Evolutionary conservation across 768 basidiomycete genomes (phyloP), one percentile per base, ranked within the genome.

Genomic region (Tylopilus vinaceipallidus): DNA sequence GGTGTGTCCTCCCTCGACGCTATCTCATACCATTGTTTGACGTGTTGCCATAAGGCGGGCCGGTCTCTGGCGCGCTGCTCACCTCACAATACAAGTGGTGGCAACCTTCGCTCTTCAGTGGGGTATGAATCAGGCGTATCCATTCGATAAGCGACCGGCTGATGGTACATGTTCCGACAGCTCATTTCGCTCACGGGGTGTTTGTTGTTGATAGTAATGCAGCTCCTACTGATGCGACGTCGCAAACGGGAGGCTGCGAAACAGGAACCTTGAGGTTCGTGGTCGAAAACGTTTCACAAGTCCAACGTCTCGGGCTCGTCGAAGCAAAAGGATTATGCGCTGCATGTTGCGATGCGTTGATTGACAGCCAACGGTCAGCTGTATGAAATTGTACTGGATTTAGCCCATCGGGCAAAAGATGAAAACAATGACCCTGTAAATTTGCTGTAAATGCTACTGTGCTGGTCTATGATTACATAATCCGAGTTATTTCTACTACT

Each of bases 11-110:
- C 22, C 5, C 8, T 2, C 9, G 10, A 19, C n/a, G n/a, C 22
- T 16, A 3, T 9, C 26, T 34, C 20, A 16, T 22, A 37, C 14
- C 14, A 22, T 41, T 23, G 3, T 36, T 35, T 29, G 27, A 38
- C 20, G 6, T 7, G 22, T 2, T 7, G 2, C 2, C 26, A 4
- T n/a, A 44, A 75, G 81, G 80, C 4, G 75, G 77, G 0, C 83
- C 83, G 1, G 72, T 83, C 34, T 71, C 75, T n/a, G 82, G 83
- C 0, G 76, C 78, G 0, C 60, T 83, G 20, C 73, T 85, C 4
- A 74, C 78, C 0, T 52, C 69, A 11, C 58, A 71, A 7, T 82
- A 76, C 57, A 65, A 72, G 1, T 85, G 83, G 83, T 82, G 77
- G 78, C 69, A 68, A 36, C 74, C 81, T 3, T 72, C 75, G 3